Evolutionary conservation across 176 grass and related monocot species (phyloP).

Genomic region (Oropetium thomaeum): DNA sequence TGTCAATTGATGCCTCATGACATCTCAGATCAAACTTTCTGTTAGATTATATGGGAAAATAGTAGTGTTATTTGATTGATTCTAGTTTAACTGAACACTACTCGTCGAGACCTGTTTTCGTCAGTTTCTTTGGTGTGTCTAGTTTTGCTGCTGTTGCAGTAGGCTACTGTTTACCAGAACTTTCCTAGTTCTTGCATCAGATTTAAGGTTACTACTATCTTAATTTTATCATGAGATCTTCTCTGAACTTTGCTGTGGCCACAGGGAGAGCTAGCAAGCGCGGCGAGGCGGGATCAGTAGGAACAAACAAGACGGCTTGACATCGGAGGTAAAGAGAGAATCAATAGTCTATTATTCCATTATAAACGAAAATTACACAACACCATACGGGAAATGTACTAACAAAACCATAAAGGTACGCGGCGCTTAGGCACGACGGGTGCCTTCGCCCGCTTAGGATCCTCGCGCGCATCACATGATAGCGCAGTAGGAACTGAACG

Average conservation of each 20-base stretch:
- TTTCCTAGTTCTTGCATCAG: neutral
- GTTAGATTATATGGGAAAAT: neutral
- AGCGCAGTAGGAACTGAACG: slow-evolving; percentile 12
- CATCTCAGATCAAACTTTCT: neutral
- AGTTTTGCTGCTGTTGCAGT: neutral
- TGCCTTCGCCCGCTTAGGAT: neutral
- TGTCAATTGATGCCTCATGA: neutral
- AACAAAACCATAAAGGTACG: neutral
- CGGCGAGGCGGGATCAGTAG: neutral
- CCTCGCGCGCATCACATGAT: slow-evolving; percentile 30
- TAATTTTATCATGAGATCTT: neutral
- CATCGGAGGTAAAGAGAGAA: neutral
- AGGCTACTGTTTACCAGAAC: neutral
- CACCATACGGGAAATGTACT: neutral
- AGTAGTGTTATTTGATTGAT: neutral
- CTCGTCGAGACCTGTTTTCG: neutral
- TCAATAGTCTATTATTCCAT: neutral
- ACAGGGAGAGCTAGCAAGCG: neutral
- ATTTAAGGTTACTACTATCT: neutral
- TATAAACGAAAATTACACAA: neutral
- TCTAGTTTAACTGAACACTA: neutral
- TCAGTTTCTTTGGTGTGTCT: neutral
- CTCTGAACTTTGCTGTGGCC: neutral
- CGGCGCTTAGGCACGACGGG: neutral
- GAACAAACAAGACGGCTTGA: neutral